A percentile compares a stretch with the other conserved stretches of the same genome.
Conservation (phyloP, 1,284 basidiomycete species). For the Somion occarium region DNA sequence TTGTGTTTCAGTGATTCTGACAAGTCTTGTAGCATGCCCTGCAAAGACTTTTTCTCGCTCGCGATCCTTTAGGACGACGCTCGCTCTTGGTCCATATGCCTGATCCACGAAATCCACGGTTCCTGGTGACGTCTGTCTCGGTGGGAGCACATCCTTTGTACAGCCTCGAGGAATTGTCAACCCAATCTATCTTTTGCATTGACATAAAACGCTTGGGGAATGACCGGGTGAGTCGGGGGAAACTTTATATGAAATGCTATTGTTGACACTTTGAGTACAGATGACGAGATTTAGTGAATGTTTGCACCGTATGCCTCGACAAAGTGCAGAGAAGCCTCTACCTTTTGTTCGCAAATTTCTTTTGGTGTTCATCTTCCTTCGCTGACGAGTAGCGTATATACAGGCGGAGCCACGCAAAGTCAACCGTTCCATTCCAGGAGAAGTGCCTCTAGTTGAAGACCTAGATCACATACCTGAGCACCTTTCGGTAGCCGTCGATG, state of each 20-base stretch:
- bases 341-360: background rate
- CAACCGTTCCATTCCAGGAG: constrained; percentile 40
- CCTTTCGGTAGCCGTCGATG: constrained; percentile 42
- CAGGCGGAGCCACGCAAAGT: constrained; percentile 46
- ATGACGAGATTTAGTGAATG: background rate
- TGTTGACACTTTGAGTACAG: constrained; percentile 7
- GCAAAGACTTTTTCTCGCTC: constrained; percentile 65
- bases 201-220: constrained; percentile 32
- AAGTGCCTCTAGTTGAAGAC: constrained; percentile 26
- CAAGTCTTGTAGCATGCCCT: constrained; percentile 37
- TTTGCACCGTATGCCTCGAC: background rate
- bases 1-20: too few species aligned
- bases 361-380: too few species aligned
- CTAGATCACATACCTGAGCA: constrained; percentile 37
- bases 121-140: constrained; percentile 69
- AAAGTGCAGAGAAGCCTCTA: background rate
- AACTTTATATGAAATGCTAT: background rate
- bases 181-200: constrained; percentile 52
- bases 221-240: constrained; percentile 3
- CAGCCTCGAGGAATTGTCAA: constrained; percentile 60
- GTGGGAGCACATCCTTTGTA: constrained; percentile 38
- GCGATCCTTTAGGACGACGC: constrained; percentile 89
- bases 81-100: constrained; percentile 76
- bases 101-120: constrained; percentile 39
- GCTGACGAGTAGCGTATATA: background rate